Conservation (phyloP, 257 asterid genomes). For the Jacaranda mimosifolia region DNA sequence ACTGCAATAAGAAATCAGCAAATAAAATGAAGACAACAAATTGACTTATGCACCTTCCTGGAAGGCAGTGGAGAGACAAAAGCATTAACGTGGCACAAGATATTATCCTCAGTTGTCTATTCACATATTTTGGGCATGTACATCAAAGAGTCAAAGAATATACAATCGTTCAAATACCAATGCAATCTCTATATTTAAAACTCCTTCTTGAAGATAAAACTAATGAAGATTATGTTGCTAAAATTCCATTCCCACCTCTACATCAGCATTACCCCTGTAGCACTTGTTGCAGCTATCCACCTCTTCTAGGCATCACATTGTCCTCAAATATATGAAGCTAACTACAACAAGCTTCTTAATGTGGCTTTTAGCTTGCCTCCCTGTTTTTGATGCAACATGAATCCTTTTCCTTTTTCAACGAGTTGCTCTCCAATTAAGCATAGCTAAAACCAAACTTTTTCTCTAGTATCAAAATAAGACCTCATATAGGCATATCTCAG, state of each 20-base stretch:
- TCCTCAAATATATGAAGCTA: no score
- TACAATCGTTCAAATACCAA: slow-evolving; percentile 1
- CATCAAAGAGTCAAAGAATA: slow-evolving; percentile 3
- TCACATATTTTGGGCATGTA: background rate
- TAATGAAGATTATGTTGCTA: no score
- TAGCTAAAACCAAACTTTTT: no score
- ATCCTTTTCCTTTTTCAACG: no score
- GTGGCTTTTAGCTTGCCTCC: no score
- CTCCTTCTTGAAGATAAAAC: background rate
- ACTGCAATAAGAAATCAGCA: background rate
- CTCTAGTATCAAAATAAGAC: no score
- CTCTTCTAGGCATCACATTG: no score
- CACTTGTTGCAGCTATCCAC: no score
- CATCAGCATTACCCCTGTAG: background rate
- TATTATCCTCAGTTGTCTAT: background rate
- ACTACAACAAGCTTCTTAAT: no score
- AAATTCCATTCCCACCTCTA: background rate
- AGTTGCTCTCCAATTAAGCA: no score
- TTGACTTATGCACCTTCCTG: background rate
- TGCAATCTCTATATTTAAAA: background rate
- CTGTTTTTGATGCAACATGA: no score
- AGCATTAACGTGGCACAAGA: background rate
- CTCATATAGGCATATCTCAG: no score
- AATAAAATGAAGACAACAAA: background rate
- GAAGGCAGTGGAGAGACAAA: background rate